Evolutionary conservation across 306 rosid species (phyloP).

Genomic region (Dryas alaskensis): DNA sequence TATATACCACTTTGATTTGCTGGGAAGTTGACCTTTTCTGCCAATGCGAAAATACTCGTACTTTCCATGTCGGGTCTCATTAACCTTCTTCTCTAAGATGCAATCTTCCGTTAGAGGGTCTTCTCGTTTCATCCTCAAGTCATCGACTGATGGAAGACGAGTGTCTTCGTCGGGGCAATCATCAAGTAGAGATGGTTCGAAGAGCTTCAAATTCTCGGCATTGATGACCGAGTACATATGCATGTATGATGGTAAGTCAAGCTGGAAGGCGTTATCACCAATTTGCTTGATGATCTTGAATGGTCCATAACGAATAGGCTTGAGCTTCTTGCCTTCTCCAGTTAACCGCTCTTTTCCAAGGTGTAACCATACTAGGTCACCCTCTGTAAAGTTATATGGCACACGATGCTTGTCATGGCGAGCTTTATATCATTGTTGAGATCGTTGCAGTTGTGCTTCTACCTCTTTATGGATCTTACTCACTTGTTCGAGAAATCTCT

Average conservation of each 20-base stretch:
- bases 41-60: not conserved
- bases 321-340: not conserved
- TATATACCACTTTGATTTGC: not conserved
- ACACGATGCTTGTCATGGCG: not conserved
- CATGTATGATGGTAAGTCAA: not conserved
- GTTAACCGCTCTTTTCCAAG: not conserved
- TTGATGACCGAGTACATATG: not conserved
- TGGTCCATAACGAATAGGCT: constrained; percentile 4
- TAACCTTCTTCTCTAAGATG: not conserved
- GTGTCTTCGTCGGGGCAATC: not conserved
- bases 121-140: not conserved
- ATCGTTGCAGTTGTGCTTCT: not conserved
- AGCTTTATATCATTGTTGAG: not conserved
- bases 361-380: constrained; percentile 3
- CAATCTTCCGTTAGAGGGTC: not conserved
- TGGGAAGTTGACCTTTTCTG: not conserved
- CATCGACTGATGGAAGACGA: not conserved
- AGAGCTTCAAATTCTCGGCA: not conserved
- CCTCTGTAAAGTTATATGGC: not conserved
- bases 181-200: not conserved
- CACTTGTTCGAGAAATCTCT: not conserved
- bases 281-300: not conserved
- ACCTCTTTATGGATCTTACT: constrained; percentile 2
- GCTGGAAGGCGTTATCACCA: constrained; percentile 2
- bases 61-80: not conserved